Evolutionary conservation across 495 filamentous ascomycete genomes (phyloP), one percentile per base, ranked within the genome.

Genomic region (Tetracladium marchalianum): DNA sequence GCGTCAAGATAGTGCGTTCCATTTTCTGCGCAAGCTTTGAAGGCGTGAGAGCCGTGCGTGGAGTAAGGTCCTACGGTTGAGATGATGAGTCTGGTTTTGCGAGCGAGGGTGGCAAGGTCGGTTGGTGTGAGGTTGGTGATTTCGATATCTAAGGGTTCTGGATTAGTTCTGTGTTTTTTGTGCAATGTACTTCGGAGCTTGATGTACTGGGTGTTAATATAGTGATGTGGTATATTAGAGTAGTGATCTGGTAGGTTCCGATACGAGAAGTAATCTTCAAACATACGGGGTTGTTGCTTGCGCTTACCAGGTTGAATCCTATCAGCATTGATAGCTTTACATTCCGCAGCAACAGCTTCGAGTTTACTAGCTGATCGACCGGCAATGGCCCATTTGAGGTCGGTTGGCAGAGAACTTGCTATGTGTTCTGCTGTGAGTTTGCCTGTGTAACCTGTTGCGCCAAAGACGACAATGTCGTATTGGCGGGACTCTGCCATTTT

Each of bases 1-100:
- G 78, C 77, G 67, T 96, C 90, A 36, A 97, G 68, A 60, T 95
- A 95, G 61, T 95, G 89, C 11, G 90, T 95, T 17, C 90, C 90
- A 49, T 79, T 80, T 40, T 78, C 73, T 27, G 86, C 87, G 61
- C 90, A 97, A n/a, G 90, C 89, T 53, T 84, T 81, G 44, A 97
- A 78, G 15, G 89, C 87, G 35, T 76, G 75, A 38, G 83, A 81
- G 35, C 90, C 89, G 55, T 93, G 82, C 27, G 76, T 56, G 56
- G 77, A 66, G 62, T 90, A 97, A 0, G 90, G 90, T 0, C 90
- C 90, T 31, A 95, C 77, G 36, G 85, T 87, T 42, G 85, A 84
- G 59, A 97, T 83, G 22, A 97, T 62, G 35, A 90, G 55, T 43
- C 71, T 78, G 5, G 87, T 89, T 59, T 85, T 92, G 57, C 77